A percentile compares a stretch with the other conserved stretches of the same genome.
Evolutionary conservation across 768 basidiomycete species (phyloP).

Genomic region (Amanita pseudoporphyria): DNA sequence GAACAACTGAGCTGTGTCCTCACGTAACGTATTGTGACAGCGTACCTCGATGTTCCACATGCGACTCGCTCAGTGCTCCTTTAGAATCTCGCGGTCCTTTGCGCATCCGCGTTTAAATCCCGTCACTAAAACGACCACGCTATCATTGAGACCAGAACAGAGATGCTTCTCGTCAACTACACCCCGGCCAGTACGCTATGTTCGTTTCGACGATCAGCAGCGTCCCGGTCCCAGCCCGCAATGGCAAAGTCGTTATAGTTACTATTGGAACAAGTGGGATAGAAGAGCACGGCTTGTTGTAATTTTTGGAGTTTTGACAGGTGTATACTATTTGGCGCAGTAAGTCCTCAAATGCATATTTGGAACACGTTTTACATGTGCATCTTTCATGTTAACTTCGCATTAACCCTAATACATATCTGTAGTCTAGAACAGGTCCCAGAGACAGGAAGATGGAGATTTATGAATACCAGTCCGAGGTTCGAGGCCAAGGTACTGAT

Average conservation of each 20-base stretch:
- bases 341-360: conserved; percentile 13
- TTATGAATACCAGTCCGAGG: conserved; percentile 66
- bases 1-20: too few relatives aligned
- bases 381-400: background rate
- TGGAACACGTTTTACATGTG: background rate
- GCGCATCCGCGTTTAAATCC: too few relatives aligned
- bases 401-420: background rate
- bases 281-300: conserved; percentile 2
- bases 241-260: background rate
- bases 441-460: conserved; percentile 81
- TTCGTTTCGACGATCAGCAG: conserved; percentile 5
- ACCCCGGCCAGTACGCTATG: background rate
- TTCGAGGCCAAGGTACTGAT: conserved; percentile 45
- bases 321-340: conserved; percentile 26
- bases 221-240: background rate
- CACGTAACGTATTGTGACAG: too few relatives aligned
- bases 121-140: too few relatives aligned
- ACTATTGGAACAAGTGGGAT: conserved; percentile 1
- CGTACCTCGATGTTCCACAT: too few relatives aligned
- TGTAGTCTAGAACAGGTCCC: conserved; percentile 73
- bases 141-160: background rate
- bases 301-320: conserved; percentile 10
- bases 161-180: conserved; percentile 1
- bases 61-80: too few relatives aligned
- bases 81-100: too few relatives aligned